A percentile compares a stretch with the other conserved stretches of the same genome.
Evolutionary conservation across 176 grass and related monocot genomes (phyloP).

Genomic region (Stipa capillata): DNA sequence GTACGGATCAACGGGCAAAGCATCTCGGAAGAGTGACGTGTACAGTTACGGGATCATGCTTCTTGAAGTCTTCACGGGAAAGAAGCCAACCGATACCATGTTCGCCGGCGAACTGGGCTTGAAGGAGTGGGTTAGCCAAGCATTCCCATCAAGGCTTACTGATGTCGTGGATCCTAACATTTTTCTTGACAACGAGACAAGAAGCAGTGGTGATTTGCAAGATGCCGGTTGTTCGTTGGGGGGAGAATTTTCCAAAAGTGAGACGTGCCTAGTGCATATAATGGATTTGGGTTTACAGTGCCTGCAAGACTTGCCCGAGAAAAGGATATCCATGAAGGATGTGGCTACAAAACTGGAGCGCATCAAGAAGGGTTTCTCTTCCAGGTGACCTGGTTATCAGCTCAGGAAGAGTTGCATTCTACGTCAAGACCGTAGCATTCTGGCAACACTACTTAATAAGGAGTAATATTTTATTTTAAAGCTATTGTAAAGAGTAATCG

Average conservation of each 20-base stretch:
- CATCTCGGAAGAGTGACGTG: slow-evolving; percentile 33
- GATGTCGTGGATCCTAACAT: not conserved
- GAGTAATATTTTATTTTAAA: no score
- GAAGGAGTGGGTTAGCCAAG: slow-evolving; percentile 13
- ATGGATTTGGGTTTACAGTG: slow-evolving; percentile 15
- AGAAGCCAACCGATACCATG: slow-evolving; percentile 33
- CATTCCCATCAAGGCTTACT: not conserved
- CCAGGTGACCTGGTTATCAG: not conserved
- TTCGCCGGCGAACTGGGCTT: slow-evolving; percentile 23
- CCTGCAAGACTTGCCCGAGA: not conserved
- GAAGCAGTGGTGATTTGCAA: not conserved
- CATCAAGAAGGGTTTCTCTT: not conserved
- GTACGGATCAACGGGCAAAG: slow-evolving; percentile 23
- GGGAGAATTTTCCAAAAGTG: not conserved
- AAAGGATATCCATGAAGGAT: slow-evolving; percentile 16
- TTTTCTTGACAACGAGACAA: not conserved
- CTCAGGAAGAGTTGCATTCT: not conserved
- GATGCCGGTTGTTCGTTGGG: not conserved
- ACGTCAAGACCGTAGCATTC: no score
- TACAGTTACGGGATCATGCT: slow-evolving; percentile 47
- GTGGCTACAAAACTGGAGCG: not conserved
- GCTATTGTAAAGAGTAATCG: no score
- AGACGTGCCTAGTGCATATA: not conserved
- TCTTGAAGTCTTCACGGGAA: slow-evolving; percentile 31
- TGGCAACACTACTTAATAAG: no score